These are phyloP conservation scores for Brettanomyces sp. DNA, from an alignment of 805 yeast species.

Conservation along the genomic window DNA sequence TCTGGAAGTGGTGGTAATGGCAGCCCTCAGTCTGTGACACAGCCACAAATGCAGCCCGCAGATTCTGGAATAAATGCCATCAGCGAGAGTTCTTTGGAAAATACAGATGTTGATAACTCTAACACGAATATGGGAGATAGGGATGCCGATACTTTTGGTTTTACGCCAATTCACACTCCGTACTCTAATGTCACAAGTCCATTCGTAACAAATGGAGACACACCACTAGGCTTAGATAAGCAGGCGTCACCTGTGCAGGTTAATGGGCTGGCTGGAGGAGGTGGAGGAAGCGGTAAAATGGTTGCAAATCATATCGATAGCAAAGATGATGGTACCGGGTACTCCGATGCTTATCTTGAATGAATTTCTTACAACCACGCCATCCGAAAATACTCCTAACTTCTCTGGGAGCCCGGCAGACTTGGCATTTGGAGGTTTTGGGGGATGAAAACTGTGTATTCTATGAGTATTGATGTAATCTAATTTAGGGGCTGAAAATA, in stretches of 20 bases:
- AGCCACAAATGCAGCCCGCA: neutral
- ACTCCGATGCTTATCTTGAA: conserved; percentile 1
- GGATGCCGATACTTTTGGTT: neutral
- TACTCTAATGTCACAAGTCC: conserved; percentile 1
- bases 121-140: neutral
- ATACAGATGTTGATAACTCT: conserved; percentile 4
- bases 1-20: conserved; percentile 1
- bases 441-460: too few relatives aligned
- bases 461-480: too few relatives aligned
- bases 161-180: neutral
- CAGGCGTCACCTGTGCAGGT: neutral
- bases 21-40: neutral
- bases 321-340: neutral
- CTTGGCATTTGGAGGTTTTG: too few relatives aligned
- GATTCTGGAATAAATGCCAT: conserved; percentile 4
- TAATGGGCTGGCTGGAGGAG: too few relatives aligned
- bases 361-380: neutral
- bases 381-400: neutral
- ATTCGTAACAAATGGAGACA: conserved; percentile 16
- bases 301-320: too few relatives aligned
- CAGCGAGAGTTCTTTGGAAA: neutral
- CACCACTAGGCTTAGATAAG: neutral
- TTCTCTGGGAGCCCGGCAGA: neutral
- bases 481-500: too few relatives aligned
- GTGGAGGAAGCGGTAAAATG: too few relatives aligned